Conservation (phyloP, 345 rosid genomes). For the Turnera subulata region DNA sequence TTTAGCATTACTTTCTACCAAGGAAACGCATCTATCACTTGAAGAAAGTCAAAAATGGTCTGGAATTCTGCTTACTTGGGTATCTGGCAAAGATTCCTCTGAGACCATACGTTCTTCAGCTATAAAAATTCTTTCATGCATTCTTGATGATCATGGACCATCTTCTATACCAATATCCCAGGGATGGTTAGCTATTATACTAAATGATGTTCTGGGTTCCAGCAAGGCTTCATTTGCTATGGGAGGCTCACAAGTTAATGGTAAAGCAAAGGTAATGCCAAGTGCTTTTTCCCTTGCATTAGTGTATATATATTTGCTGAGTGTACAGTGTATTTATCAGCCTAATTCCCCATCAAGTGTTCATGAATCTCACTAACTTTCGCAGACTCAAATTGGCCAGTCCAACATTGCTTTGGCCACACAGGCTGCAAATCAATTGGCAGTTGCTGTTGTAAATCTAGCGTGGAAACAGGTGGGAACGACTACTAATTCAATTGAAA, state of each 20-base stretch:
- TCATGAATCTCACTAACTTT: constrained; percentile 23
- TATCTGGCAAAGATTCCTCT: constrained; percentile 57
- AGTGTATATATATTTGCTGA: too few species aligned
- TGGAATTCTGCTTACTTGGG: constrained; percentile 78
- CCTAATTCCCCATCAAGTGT: background rate
- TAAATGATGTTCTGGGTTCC: constrained; percentile 57
- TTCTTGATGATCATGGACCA: constrained; percentile 79
- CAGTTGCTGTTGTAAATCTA: constrained; percentile 75
- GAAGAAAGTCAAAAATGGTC: constrained; percentile 96
- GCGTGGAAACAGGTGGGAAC: constrained; percentile 57
- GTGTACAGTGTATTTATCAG: constrained; percentile 9
- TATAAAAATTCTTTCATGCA: constrained; percentile 66
- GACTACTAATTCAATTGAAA: constrained; percentile 42
- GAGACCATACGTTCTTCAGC: constrained; percentile 64
- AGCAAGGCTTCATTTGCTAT: constrained; percentile 50
- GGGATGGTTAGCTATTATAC: constrained; percentile 83
- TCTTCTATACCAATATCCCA: constrained; percentile 77
- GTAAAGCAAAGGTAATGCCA: constrained; percentile 56
- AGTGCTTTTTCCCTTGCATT: background rate
- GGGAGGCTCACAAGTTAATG: constrained; percentile 53
- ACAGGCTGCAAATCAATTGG: constrained; percentile 67
- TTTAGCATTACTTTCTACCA: constrained; percentile 61
- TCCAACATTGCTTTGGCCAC: constrained; percentile 58
- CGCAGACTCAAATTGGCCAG: constrained; percentile 73
- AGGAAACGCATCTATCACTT: constrained; percentile 65